Percentiles rank a stretch among this genome's conserved stretches.
These are phyloP conservation scores for Odonthalia washingtoniensis DNA, from an alignment of 31 red algal species.

Conservation along the genomic window DNA sequence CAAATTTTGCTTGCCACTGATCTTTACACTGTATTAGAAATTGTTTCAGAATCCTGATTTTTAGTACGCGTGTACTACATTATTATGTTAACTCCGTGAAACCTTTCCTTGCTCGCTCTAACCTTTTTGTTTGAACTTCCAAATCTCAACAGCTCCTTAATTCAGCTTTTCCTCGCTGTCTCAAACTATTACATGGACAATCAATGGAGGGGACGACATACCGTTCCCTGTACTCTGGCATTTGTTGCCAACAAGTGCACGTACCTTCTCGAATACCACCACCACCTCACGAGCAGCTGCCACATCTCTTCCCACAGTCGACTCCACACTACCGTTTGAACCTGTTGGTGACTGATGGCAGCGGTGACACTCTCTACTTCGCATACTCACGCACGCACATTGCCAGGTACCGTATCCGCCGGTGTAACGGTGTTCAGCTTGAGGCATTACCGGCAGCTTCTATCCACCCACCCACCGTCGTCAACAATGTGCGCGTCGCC, in stretches of 20 bases:
- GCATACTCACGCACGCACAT: conserved; percentile 16
- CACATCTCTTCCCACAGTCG: neutral
- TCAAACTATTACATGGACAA: no score
- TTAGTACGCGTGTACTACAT: no score
- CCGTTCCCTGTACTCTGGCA: neutral
- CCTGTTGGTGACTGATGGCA: conserved; percentile 31
- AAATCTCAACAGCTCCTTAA: no score
- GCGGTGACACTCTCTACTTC: conserved; percentile 30
- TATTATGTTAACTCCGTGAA: no score
- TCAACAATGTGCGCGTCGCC: conserved; percentile 52
- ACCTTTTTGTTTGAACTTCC: no score
- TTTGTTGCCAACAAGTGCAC: neutral
- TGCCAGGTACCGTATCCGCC: conserved; percentile 20
- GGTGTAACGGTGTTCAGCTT: conserved; percentile 8
- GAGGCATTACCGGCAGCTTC: neutral
- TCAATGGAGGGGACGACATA: no score
- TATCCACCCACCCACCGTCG: conserved; percentile 35
- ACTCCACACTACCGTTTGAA: conserved; percentile 36
- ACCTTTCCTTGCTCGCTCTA: no score
- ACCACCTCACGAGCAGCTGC: neutral
- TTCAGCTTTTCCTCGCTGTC: no score
- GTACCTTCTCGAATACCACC: neutral
- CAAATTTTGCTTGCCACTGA: no score
- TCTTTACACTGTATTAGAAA: no score
- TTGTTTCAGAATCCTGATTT: no score